Evolutionary conservation across 495 filamentous ascomycete genomes (phyloP), one percentile per base, ranked within the genome.

Genomic region (Aspergillus heteromorphus): DNA sequence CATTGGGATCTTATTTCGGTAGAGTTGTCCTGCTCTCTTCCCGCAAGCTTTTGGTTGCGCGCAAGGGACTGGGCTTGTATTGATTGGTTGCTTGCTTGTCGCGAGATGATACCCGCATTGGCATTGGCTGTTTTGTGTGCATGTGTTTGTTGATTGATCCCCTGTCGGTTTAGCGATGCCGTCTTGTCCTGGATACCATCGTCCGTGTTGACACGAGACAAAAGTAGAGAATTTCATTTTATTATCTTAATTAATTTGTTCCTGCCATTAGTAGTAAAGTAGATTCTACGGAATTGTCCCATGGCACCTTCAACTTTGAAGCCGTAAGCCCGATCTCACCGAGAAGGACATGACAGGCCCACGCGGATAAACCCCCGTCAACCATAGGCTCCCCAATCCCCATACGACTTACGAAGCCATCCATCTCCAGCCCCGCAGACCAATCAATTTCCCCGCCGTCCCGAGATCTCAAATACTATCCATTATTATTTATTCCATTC

Each of bases 21-120:
- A 57, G 40, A 48, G 30, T 58, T 41, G 51, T 55, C 21, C 17
- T 58, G 6, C 41, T 48, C 53, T 60, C 53, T 56, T 58, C 49
- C 31, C 42, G 48, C 47, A 41, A 57, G 17, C 50, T 49, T 52
- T 54, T 34, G 45, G 38, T 43, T 18, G 43, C 17, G 36, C 47
- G 57, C 47, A 62, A 60, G 55, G 57, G 53, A 53, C 30, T 60
- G 54, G 57, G 59, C 21, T 17, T 60, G 18, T 51, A 53, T 29
- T 59, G 48, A 48, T n/a, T 36, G n/a, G n/a, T n/a, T n/a, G n/a
- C n/a, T n/a, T n/a, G n/a, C n/a, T n/a, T n/a, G n/a, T 36, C 34
- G 30, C 38, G 30, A 23, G 40, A 19, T 55, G 38, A 8, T 47
- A 7, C 49, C 25, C 11, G 7, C 14, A 25, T 49, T 53, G 48